Conservation (phyloP, 2,329 filamentous ascomycete species). For the Pseudogymnoascus sp. region DNA sequence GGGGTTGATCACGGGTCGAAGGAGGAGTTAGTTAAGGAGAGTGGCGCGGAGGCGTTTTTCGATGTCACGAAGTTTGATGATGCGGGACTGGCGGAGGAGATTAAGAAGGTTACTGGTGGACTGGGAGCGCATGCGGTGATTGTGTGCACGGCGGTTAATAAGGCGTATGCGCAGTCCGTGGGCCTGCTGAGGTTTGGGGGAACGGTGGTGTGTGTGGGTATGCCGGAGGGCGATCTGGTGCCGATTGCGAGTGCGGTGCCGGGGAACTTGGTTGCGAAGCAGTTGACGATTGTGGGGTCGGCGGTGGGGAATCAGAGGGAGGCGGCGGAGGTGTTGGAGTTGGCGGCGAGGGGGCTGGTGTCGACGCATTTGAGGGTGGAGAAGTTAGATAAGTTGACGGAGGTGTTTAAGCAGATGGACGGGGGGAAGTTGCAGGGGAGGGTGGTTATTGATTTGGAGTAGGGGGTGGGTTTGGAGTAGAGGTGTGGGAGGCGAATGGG, state of each 20-base stretch:
- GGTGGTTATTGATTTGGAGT: slow-evolving; percentile 33
- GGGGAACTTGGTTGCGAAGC: slow-evolving; percentile 31
- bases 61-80: slow-evolving; percentile 48
- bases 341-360: slow-evolving; percentile 38
- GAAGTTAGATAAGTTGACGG: slow-evolving; percentile 38
- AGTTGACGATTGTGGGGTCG: slow-evolving; percentile 39
- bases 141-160: slow-evolving; percentile 44
- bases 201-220: slow-evolving; percentile 42
- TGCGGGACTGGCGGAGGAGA: slow-evolving; percentile 34
- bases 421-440: slow-evolving; percentile 16
- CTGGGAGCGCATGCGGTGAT: slow-evolving; percentile 50
- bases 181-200: slow-evolving; percentile 40
- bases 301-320: slow-evolving; percentile 43
- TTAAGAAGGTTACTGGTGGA: slow-evolving; percentile 47
- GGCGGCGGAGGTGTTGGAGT: slow-evolving; percentile 39
- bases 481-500: not conserved
- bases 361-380: slow-evolving; percentile 36
- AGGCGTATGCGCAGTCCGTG: slow-evolving; percentile 40
- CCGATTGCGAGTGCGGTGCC: slow-evolving; percentile 37
- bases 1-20: slow-evolving; percentile 58
- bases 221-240: slow-evolving; percentile 36
- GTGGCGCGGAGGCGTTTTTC: slow-evolving; percentile 59
- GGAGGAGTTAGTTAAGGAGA: slow-evolving; percentile 45
- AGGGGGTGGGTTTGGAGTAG: not conserved
- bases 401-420: slow-evolving; percentile 30